phyloP scores from a whole-genome alignment of 768 basidiomycete genomes.

The Infundibulicybe gibba region DNA sequence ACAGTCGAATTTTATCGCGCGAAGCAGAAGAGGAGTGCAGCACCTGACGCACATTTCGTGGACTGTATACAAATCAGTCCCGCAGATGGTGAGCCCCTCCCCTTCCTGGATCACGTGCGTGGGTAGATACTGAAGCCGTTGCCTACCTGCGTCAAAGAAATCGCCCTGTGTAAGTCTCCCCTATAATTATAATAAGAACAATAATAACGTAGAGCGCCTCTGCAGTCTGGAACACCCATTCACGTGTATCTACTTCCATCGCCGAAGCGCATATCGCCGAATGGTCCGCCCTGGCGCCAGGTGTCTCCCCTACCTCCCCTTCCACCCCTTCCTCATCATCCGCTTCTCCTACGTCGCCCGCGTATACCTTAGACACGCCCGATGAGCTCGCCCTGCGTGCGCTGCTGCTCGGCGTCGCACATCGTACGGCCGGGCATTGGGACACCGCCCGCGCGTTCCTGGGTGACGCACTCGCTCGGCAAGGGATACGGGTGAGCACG shows the following conservation, averaged over 20 bases:
- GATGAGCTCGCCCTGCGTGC: conserved; percentile 71
- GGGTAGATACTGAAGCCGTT: neutral
- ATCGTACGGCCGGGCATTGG: conserved; percentile 53
- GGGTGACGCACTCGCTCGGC: conserved; percentile 41
- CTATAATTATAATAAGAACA: neutral
- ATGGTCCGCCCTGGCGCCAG: conserved; percentile 46
- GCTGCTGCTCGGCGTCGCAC: conserved; percentile 63
- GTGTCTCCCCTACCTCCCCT: conserved; percentile 5
- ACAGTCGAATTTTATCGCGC: conserved; percentile 72
- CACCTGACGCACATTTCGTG: conserved; percentile 46
- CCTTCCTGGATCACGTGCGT: neutral
- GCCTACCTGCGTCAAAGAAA: conserved; percentile 35
- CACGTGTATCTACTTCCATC: conserved; percentile 49
- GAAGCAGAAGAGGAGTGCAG: conserved; percentile 56
- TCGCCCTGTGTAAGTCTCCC: conserved; percentile 58
- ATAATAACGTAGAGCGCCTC: neutral
- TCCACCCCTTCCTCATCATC: conserved; percentile 5
- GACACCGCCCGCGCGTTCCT: conserved; percentile 44
- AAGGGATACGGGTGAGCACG: conserved; percentile 43
- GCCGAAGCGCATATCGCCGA: conserved; percentile 60
- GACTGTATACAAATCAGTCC: conserved; percentile 61
- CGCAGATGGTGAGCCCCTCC: conserved; percentile 55
- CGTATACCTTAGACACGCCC: conserved; percentile 54
- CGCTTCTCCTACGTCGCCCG: conserved; percentile 2
- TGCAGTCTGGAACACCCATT: conserved; percentile 77